phyloP scores from a whole-genome alignment of 169 alveolate species.

The Plasmodium cynomolgi region DNA sequence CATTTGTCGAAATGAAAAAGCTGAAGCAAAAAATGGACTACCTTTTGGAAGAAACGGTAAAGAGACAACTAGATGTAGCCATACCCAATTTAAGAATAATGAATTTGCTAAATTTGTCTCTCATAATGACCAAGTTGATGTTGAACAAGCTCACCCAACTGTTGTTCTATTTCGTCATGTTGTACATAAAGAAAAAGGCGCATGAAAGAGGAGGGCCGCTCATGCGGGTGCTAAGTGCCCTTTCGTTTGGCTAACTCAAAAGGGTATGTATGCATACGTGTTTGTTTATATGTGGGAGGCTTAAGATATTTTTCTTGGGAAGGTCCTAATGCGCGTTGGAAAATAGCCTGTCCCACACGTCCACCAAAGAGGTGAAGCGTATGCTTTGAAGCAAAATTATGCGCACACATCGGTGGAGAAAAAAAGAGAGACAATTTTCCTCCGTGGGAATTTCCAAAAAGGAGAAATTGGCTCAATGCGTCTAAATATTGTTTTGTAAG shows the following conservation, averaged over 20 bases:
- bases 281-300: background rate
- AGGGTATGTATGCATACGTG: background rate
- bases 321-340: background rate
- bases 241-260: conserved; percentile 4
- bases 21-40: background rate
- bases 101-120: conserved; percentile 24
- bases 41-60: conserved; percentile 14
- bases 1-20: conserved; percentile 14
- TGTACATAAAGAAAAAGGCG: conserved; percentile 33
- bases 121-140: conserved; percentile 32
- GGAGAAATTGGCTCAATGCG: background rate
- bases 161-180: conserved; percentile 15
- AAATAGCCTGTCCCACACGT: background rate
- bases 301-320: background rate
- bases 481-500: background rate
- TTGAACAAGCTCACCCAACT: conserved; percentile 16
- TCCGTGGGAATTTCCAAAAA: background rate
- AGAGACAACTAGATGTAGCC: conserved; percentile 14
- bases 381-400: background rate
- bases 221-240: conserved; percentile 22
- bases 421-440: background rate
- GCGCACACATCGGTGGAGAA: background rate
- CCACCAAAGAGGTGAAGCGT: background rate
- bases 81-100: conserved; percentile 45
- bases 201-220: conserved; percentile 14